Percentiles rank a stretch among this genome's conserved stretches.
phyloP scores from a whole-genome alignment of 179 eudicot species.

The Beta lomatogona region DNA sequence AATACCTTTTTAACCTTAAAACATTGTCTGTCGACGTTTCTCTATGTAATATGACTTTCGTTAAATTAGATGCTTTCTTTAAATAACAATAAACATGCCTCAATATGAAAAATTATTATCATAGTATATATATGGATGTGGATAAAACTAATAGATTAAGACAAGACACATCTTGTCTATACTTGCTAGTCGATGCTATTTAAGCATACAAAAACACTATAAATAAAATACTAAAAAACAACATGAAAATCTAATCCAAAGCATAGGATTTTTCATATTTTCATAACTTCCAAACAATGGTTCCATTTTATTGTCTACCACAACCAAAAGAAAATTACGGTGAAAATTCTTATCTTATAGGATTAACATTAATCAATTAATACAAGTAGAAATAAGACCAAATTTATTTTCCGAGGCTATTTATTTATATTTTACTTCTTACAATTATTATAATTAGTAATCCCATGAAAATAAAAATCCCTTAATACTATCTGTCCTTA shows the following conservation, averaged over 20 bases:
- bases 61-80: no score
- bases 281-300: not conserved
- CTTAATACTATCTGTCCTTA: conserved; percentile 16
- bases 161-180: not conserved
- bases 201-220: not conserved
- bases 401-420: no score
- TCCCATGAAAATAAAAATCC: conserved; percentile 9
- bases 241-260: not conserved
- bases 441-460: not conserved
- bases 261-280: not conserved
- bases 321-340: not conserved
- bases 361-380: no score
- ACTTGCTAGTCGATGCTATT: not conserved
- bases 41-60: no score
- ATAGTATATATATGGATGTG: not conserved
- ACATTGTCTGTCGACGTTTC: no score
- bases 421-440: not conserved
- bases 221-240: not conserved
- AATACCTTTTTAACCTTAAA: no score
- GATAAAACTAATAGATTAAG: conserved; percentile 1
- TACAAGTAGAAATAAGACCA: no score
- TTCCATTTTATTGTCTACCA: not conserved
- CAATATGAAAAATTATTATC: not conserved
- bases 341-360: no score
- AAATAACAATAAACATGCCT: no score